phyloP scores from a whole-genome alignment of 2,329 filamentous ascomycete species.

The Talaromyces sp. region DNA sequence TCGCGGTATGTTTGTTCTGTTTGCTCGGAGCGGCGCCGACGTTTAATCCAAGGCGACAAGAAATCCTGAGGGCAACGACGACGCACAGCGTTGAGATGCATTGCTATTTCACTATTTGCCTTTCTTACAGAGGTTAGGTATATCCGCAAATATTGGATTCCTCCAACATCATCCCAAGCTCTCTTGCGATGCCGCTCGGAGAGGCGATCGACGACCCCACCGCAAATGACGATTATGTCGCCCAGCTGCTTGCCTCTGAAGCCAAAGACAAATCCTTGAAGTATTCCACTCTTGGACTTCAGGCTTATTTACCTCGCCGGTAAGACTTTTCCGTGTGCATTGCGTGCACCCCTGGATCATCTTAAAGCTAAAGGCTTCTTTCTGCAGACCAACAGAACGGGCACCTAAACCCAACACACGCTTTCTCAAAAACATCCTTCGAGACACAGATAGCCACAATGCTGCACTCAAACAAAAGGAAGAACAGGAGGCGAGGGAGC shows the following conservation, averaged over 20 bases:
- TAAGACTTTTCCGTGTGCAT: constrained; percentile 25
- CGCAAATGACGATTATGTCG: constrained; percentile 57
- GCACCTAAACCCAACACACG: constrained; percentile 85
- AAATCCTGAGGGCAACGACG: neutral
- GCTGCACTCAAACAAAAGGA: constrained; percentile 79
- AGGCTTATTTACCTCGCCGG: constrained; percentile 58
- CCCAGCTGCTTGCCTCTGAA: constrained; percentile 72
- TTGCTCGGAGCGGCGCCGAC: neutral
- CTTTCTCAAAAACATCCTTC: constrained; percentile 83
- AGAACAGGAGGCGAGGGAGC: constrained; percentile 68
- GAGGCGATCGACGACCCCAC: constrained; percentile 42
- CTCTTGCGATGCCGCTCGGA: constrained; percentile 20
- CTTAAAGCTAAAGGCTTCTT: constrained; percentile 3
- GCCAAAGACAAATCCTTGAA: constrained; percentile 67
- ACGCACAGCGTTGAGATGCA: neutral
- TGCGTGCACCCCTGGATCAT: no score
- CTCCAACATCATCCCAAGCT: constrained; percentile 14
- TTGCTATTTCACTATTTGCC: neutral
- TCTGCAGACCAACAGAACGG: constrained; percentile 55
- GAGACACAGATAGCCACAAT: constrained; percentile 85
- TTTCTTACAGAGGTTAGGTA: neutral
- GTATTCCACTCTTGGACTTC: constrained; percentile 69
- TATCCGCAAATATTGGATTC: neutral
- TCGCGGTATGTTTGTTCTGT: constrained; percentile 14
- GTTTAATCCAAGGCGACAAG: neutral